These are phyloP conservation scores for Penicillium verhagenii DNA, from an alignment of 495 filamentous ascomycete species.

Conservation along the genomic window DNA sequence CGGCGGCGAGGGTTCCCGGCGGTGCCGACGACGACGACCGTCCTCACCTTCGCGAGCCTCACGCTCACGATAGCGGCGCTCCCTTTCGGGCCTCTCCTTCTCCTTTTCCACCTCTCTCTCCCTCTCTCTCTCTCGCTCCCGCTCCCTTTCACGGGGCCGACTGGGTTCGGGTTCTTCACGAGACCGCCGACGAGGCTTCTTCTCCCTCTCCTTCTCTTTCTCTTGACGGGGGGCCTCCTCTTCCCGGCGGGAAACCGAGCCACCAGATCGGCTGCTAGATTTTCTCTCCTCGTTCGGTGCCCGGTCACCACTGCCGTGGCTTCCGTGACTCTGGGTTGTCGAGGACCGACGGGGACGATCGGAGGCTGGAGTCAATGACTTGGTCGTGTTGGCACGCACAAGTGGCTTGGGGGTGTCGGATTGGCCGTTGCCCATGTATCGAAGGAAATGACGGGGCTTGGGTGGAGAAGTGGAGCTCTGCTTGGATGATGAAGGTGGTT, in stretches of 20 bases:
- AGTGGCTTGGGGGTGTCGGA: constrained; percentile 36
- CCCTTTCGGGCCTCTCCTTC: not conserved
- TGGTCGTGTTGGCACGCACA: constrained; percentile 34
- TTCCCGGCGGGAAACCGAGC: constrained; percentile 23
- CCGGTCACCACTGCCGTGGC: constrained; percentile 19
- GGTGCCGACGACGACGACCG: constrained; percentile 28
- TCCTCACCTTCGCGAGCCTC: constrained; percentile 9
- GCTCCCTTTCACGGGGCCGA: constrained; percentile 17
- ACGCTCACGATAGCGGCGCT: not conserved
- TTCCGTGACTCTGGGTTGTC: constrained; percentile 31
- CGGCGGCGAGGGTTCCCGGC: constrained; percentile 35
- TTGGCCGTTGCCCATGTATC: constrained; percentile 41
- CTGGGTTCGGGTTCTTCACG: constrained; percentile 13
- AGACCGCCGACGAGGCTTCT: constrained; percentile 11
- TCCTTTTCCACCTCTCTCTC: not conserved
- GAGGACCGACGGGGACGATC: constrained; percentile 32
- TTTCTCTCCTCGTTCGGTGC: constrained; percentile 27
- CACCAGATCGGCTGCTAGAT: constrained; percentile 31
- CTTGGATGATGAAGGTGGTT: constrained; percentile 30
- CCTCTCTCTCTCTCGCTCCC: not conserved
- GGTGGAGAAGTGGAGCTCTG: constrained; percentile 22
- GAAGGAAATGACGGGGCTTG: constrained; percentile 34
- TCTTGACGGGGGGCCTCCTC: constrained; percentile 17
- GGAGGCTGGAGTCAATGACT: constrained; percentile 26
- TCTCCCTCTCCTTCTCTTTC: constrained; percentile 13